These are phyloP conservation scores for Picea abies DNA, from an alignment of 83 land plant species.

Conservation along the genomic window DNA sequence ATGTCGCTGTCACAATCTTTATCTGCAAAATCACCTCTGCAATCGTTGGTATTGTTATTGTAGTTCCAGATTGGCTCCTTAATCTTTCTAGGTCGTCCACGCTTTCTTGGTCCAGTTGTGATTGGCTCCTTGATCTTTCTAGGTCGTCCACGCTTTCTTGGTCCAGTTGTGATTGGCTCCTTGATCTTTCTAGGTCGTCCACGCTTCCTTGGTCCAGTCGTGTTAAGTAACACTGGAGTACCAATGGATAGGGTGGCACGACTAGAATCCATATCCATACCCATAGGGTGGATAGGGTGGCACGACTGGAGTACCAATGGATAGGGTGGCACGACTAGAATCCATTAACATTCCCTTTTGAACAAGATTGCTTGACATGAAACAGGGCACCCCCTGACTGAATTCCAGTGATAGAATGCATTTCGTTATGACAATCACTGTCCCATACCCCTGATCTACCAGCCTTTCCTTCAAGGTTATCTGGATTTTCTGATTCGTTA, in stretches of 20 bases:
- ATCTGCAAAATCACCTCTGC: neutral
- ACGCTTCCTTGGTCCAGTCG: too few species aligned
- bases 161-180: too few species aligned
- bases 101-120: too few species aligned
- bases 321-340: neutral
- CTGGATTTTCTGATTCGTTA: neutral
- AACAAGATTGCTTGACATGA: too few species aligned
- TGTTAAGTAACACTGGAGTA: neutral
- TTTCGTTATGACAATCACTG: neutral
- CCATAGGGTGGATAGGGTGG: too few species aligned
- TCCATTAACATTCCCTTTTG: too few species aligned
- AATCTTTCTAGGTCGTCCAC: neutral
- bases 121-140: too few species aligned
- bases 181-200: too few species aligned
- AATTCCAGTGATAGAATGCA: neutral
- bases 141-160: too few species aligned
- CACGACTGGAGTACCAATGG: neutral
- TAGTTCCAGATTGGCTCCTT: neutral
- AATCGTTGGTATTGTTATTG: neutral
- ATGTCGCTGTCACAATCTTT: neutral
- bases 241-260: neutral
- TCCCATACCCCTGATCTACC: neutral
- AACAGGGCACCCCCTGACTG: neutral
- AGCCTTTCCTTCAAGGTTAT: neutral
- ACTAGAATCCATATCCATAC: neutral